Evolutionary conservation across 805 yeast genomes (phyloP), one percentile per base, ranked within the genome.

Genomic region (Cyberlindnera meyerae): DNA sequence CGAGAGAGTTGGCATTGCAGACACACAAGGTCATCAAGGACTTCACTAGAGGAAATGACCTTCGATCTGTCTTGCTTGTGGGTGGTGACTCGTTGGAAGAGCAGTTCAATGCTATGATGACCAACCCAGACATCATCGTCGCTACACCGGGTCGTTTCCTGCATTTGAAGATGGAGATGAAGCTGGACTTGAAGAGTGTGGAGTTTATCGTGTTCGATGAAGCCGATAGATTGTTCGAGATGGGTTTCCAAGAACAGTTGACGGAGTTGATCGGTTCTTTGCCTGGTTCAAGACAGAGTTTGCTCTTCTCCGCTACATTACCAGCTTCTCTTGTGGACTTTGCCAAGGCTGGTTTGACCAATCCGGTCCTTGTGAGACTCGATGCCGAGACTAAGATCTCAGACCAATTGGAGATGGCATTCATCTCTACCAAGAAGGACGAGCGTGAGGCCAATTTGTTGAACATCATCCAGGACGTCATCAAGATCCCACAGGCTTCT

Each of bases 81-180:
- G 99, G 99, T 65, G 99, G 99, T 68, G 99, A 93, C 56, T 85
- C 96, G n/a, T 66, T 93, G 53, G 98, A 93, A 56, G 97, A 90
- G 38, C 98, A 93, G 65, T 93, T 93, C 57, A 70, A 84, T 16
- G 77, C 85, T 58, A 86, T 93, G 94, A 80, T 89, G 84, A 62
- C 79, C 38, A 87, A 88, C 54, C 99, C 99, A 0, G 99, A 93
- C 65, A 79, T 94, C 24, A 73, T 93, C 27, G 81, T 93, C 40
- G 97, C 97, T 15, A 93, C 98, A 0, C 99, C 99, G 0, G 99
- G 99, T 60, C 75, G 99, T 61, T 93, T 93, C 53, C 63, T 90
- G 62, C 99, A 93, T 72, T 73, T 93, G 57, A 86, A 90, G 59
- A 89, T 90, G 18, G 99, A 93, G 65, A 93, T 93, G 99, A 75